phyloP scores from a whole-genome alignment of 129 eudicot species.

The Apium graveolens region DNA sequence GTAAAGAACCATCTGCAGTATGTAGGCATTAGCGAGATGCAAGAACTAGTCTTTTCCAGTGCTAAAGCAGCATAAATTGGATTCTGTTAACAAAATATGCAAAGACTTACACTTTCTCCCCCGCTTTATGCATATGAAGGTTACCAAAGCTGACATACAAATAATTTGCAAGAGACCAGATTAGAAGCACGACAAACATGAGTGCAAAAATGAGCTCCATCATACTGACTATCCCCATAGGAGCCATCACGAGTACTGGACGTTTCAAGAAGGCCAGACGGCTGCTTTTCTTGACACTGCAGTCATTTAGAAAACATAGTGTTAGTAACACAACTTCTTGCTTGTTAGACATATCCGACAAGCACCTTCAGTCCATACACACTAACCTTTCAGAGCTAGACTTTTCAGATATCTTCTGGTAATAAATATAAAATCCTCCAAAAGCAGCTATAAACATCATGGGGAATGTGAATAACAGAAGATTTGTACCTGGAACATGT shows the following conservation, averaged over 20 bases:
- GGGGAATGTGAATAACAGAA: constrained; percentile 59
- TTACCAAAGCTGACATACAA: constrained; percentile 42
- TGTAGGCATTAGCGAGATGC: neutral
- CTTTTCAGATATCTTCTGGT: constrained; percentile 19
- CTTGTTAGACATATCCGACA: neutral
- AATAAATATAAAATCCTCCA: constrained; percentile 59
- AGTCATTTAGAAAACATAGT: neutral
- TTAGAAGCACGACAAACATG: constrained; percentile 46
- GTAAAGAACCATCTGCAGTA: neutral
- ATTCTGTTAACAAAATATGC: neutral
- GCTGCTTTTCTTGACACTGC: constrained; percentile 9
- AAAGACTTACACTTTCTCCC: constrained; percentile 31
- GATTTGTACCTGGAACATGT: constrained; percentile 54
- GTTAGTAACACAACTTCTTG: neutral
- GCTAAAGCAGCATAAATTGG: neutral
- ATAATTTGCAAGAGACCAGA: constrained; percentile 64
- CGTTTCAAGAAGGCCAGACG: constrained; percentile 34
- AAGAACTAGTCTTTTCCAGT: neutral
- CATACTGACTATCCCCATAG: constrained; percentile 49
- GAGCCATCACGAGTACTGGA: constrained; percentile 54
- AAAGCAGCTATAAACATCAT: constrained; percentile 55
- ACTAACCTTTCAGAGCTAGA: constrained; percentile 32
- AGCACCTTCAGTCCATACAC: neutral
- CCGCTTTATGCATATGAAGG: constrained; percentile 36
- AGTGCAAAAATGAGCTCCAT: constrained; percentile 46